A percentile compares a stretch with the other conserved stretches of the same genome.
Evolutionary conservation across 2,329 filamentous ascomycete species (phyloP).

Genomic region (Aspergillus luchuensis): DNA sequence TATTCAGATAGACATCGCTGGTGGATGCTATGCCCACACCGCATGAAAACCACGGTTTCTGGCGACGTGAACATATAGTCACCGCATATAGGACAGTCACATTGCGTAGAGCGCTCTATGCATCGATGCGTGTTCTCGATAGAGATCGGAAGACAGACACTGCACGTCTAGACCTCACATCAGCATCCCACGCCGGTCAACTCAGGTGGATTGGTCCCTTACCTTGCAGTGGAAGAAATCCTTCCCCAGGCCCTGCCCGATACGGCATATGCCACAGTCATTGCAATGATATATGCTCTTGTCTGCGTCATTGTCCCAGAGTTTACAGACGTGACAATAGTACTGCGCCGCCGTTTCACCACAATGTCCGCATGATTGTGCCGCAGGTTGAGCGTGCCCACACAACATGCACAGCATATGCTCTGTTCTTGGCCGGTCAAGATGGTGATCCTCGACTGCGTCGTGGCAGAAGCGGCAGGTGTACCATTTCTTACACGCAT

Average conservation of each 20-base stretch:
- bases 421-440: conserved; percentile 80
- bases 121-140: conserved; percentile 86
- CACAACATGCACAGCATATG: conserved; percentile 99
- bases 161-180: conserved; percentile 67
- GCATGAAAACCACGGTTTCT: conserved; percentile 86
- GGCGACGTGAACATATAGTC: conserved; percentile 96
- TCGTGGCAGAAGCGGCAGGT: conserved; percentile 95
- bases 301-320: conserved; percentile 91
- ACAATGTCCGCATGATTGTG: conserved; percentile 76
- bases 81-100: conserved; percentile 93
- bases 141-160: conserved; percentile 88
- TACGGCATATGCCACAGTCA: conserved; percentile 93
- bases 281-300: conserved; percentile 95
- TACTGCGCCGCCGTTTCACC: conserved; percentile 79
- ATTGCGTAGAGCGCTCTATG: conserved; percentile 91
- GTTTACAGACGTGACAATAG: conserved; percentile 90
- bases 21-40: conserved; percentile 94
- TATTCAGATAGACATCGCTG: conserved; percentile 84
- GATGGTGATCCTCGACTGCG: conserved; percentile 71
- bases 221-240: conserved; percentile 99
- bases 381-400: conserved; percentile 77
- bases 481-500: conserved; percentile 86
- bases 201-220: conserved; percentile 26
- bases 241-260: conserved; percentile 87
- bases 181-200: conserved; percentile 15